Base-by-base conservation (phyloP, 371 early-diverging fungal genomes). In the Apophysomyces trapeziformis region DNA sequence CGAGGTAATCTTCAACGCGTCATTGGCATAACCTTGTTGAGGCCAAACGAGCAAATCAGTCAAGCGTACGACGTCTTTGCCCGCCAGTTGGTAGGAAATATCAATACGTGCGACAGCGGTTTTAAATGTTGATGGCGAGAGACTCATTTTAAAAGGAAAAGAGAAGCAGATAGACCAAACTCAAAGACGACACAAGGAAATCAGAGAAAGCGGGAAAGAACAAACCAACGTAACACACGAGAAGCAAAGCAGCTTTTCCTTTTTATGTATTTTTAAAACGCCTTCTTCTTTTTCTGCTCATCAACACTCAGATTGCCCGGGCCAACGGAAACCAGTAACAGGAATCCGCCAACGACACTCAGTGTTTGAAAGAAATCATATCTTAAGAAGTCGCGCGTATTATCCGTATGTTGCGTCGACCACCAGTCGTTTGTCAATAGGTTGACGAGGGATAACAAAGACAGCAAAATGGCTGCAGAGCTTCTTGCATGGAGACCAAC, bases 301-400 rank as follows among this genome's bases (percentile, higher is more conserved):
- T 96, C 97, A 73, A 96, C 88, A 43, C 94, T 94, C 68, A 92
- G 77, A 45, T 89, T 89, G 63, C 96, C 97, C 21, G 97, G 96
- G 16, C 97, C 98, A 57, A 95, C 86, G 66, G 90, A 94, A 69
- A 91, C 90, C 39, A 97, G 85, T 44, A 96, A 76, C 43, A 97
- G 73, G 64, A 97, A 89, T 16, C 97, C 97, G 39, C 98, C 97
- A 81, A 95, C 87, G 79, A 96, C 94, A 26, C 95, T 95, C 37
- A 97, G 82, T n/a, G 93, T 97, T 77, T 97, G 97, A 90, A 97
- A 97, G 72, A 97, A 97, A 81, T 97, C 98, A 77, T 97, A 97
- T 75, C 95, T 93, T 69, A 93, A 85, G 74, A 96, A 96, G 63
- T 97, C 97, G 65, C 89, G 83, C 63, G 89, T 88, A 35, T 87